Conservation (phyloP, 805 yeast species). For the Kodamaea restingae region DNA sequence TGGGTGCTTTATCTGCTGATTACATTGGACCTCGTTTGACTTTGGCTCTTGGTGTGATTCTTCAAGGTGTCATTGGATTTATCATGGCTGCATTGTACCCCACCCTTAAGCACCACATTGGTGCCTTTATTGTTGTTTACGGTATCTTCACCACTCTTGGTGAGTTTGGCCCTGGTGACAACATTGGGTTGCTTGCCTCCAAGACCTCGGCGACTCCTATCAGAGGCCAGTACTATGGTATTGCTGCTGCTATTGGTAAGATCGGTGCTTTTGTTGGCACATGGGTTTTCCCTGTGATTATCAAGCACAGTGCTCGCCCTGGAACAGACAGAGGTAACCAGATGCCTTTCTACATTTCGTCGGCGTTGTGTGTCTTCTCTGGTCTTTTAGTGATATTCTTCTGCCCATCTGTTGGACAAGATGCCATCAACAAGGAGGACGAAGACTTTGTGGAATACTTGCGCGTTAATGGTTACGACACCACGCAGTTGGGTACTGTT, state of each 20-base stretch:
- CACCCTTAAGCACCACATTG: conserved; percentile 56
- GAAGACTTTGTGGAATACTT: conserved; percentile 64
- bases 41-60: conserved; percentile 58
- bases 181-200: conserved; percentile 82
- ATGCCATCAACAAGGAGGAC: conserved; percentile 78
- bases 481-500: conserved; percentile 48
- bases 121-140: conserved; percentile 76
- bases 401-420: conserved; percentile 80
- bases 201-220: conserved; percentile 83
- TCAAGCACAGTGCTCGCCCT: conserved; percentile 43
- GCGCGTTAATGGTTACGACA: conserved; percentile 65
- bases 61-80: conserved; percentile 78
- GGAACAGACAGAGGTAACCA: conserved; percentile 60
- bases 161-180: conserved; percentile 93
- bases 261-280: conserved; percentile 92
- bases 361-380: conserved; percentile 70
- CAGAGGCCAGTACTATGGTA: conserved; percentile 87
- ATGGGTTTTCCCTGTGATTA: conserved; percentile 80
- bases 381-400: conserved; percentile 65
- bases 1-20: conserved; percentile 85
- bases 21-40: conserved; percentile 89
- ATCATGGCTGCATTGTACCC: conserved; percentile 74
- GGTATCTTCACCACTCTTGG: conserved; percentile 87
- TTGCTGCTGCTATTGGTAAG: conserved; percentile 90
- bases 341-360: conserved; percentile 79